These are phyloP conservation scores for Rhizopus arrhizus DNA, from an alignment of 371 early-diverging fungal genomes.

Conservation along the genomic window DNA sequence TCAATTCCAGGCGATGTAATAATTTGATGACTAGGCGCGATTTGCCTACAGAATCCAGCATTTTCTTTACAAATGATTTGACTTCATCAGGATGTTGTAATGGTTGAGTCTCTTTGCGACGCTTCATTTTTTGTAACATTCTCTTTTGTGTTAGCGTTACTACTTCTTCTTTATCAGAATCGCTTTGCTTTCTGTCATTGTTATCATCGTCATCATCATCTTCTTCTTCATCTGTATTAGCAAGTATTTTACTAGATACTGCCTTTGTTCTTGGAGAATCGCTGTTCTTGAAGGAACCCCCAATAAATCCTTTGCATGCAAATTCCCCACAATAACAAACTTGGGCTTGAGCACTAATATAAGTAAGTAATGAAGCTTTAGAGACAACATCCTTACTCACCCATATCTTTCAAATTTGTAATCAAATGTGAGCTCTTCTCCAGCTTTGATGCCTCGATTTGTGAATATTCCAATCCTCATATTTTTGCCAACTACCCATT, in stretches of 20 bases:
- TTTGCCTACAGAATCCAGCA: slow-evolving; percentile 65
- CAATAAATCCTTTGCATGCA: slow-evolving; percentile 90
- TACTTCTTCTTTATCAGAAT: slow-evolving; percentile 14
- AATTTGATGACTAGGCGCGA: slow-evolving; percentile 54
- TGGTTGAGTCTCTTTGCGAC: slow-evolving; percentile 39
- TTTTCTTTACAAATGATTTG: slow-evolving; percentile 65
- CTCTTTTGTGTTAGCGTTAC: slow-evolving; percentile 38
- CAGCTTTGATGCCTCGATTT: slow-evolving; percentile 63
- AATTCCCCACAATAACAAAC: slow-evolving; percentile 90
- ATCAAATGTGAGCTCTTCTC: slow-evolving; percentile 92
- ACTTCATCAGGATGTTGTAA: slow-evolving; percentile 59
- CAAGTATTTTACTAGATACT: slow-evolving; percentile 45
- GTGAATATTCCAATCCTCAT: slow-evolving; percentile 87
- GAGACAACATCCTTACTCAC: neutral
- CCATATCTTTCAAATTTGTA: slow-evolving; percentile 89
- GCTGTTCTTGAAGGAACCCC: slow-evolving; percentile 53
- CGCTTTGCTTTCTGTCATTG: slow-evolving; percentile 3
- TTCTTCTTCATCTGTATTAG: slow-evolving; percentile 43
- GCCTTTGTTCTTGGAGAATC: neutral
- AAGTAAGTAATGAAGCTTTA: neutral
- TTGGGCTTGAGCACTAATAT: slow-evolving; percentile 79
- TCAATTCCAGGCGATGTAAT: slow-evolving; percentile 43
- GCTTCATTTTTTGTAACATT: slow-evolving; percentile 21
- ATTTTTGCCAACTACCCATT: slow-evolving; percentile 84
- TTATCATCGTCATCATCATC: slow-evolving; percentile 26